Evolutionary conservation across 176 grass and related monocot genomes (phyloP).

Genomic region (Saccharum spontaneum): DNA sequence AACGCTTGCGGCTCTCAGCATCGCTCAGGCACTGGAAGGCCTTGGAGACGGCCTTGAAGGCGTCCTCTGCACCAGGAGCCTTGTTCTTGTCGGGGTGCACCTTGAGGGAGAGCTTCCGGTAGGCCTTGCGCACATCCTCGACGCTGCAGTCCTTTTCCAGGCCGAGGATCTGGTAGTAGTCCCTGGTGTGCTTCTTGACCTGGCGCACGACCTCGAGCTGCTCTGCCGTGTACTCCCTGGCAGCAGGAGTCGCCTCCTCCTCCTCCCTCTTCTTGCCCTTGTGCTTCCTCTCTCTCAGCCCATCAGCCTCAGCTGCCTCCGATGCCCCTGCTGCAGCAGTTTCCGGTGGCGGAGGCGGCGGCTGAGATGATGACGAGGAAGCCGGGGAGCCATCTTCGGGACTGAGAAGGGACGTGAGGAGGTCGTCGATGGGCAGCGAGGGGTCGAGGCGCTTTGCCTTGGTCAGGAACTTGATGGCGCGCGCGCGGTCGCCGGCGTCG

Average conservation of each 20-base stretch:
- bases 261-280: conserved; percentile 46
- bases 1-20: conserved; percentile 69
- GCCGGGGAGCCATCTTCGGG: conserved; percentile 29
- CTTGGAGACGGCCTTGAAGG: conserved; percentile 93
- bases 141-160: conserved; percentile 77
- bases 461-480: conserved; percentile 79
- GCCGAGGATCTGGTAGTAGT: conserved; percentile 89
- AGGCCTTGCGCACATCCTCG: conserved; percentile 91
- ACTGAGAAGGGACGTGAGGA: conserved; percentile 46
- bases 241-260: neutral
- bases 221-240: conserved; percentile 66
- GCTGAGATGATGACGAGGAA: conserved; percentile 37
- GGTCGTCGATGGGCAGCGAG: conserved; percentile 63
- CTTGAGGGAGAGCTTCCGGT: conserved; percentile 95
- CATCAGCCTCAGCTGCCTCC: conserved; percentile 25
- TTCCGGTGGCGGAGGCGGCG: neutral
- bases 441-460: conserved; percentile 95
- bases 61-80: conserved; percentile 81
- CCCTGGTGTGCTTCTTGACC: conserved; percentile 75
- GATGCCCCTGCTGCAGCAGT: conserved; percentile 7
- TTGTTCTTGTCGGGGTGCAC: conserved; percentile 99
- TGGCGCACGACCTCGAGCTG: conserved; percentile 74
- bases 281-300: conserved; percentile 46
- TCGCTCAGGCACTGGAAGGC: conserved; percentile 95
- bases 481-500: conserved; percentile 55